Evolutionary conservation across 2,329 filamentous ascomycete species (phyloP).

Genomic region (Tolypocladium album): DNA sequence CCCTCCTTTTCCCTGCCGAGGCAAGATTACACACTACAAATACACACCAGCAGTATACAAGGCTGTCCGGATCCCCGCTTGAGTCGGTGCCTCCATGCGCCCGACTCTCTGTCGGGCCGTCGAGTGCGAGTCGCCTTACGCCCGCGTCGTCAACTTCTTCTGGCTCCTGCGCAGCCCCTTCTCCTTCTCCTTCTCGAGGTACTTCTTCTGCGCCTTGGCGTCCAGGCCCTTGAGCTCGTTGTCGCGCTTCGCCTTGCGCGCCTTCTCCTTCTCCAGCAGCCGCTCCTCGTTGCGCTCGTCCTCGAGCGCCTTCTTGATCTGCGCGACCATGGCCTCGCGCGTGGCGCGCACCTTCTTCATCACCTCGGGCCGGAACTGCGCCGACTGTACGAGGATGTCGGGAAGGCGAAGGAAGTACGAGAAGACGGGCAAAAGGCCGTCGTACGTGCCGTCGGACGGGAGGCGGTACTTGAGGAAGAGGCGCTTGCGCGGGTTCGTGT

Average conservation of each 20-base stretch:
- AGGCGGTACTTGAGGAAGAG: constrained; percentile 68
- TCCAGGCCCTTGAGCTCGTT: constrained; percentile 65
- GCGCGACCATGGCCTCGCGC: constrained; percentile 70
- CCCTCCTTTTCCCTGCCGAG: background rate
- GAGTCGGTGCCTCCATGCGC: background rate
- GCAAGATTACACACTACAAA: constrained; percentile 2
- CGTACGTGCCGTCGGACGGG: constrained; percentile 52
- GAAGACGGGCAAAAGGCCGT: constrained; percentile 62
- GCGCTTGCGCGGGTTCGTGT: constrained; percentile 77
- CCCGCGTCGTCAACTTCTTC: constrained; percentile 45
- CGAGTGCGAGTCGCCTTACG: constrained; percentile 19
- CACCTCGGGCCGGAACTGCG: constrained; percentile 85
- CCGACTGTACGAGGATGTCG: constrained; percentile 64
- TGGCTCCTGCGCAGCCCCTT: constrained; percentile 51
- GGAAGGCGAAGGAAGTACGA: constrained; percentile 73
- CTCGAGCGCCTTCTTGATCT: constrained; percentile 70
- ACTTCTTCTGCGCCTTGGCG: constrained; percentile 79
- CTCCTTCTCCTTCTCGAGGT: constrained; percentile 68
- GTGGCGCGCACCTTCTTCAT: constrained; percentile 69
- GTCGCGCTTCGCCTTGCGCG: constrained; percentile 85
- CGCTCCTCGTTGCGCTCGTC: constrained; percentile 74
- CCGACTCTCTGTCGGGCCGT: background rate
- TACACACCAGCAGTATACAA: background rate
- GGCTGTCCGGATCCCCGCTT: background rate
- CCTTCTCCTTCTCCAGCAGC: constrained; percentile 57